Conservation (phyloP, 2,329 filamentous ascomycete species). For the Aureobasidium subglaciale region DNA sequence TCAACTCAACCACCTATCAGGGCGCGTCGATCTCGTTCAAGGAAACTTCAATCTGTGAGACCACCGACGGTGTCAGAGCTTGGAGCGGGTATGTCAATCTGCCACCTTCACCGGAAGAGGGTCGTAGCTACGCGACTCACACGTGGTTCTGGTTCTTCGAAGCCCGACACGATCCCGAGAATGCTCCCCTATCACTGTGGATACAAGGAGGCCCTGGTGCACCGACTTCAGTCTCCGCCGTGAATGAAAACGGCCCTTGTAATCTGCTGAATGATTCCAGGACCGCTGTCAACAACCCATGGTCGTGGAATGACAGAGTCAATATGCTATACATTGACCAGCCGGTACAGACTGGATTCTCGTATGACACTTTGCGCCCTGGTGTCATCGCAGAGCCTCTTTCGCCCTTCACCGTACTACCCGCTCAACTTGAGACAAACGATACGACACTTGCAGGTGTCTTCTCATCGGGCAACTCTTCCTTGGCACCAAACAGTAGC, state of each 20-base stretch:
- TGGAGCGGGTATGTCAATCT: constrained; percentile 31
- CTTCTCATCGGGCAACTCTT: constrained; percentile 18
- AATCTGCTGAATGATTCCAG: constrained; percentile 34
- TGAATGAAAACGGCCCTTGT: constrained; percentile 49
- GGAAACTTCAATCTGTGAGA: constrained; percentile 36
- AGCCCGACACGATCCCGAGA: constrained; percentile 39
- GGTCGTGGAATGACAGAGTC: constrained; percentile 36
- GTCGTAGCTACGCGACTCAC: constrained; percentile 26
- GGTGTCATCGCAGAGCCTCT: constrained; percentile 43
- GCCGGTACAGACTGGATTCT: constrained; percentile 36
- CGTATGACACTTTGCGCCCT: constrained; percentile 47
- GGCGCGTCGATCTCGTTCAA: neutral
- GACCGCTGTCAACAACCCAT: constrained; percentile 39
- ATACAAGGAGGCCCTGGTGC: constrained; percentile 59
- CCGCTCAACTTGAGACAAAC: constrained; percentile 18
- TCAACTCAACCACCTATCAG: neutral
- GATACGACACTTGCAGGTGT: constrained; percentile 21
- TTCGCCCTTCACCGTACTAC: constrained; percentile 15
- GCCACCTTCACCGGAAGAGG: constrained; percentile 8
- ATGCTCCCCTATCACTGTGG: constrained; percentile 51
- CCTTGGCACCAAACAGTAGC: constrained; percentile 30
- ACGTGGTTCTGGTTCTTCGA: constrained; percentile 52
- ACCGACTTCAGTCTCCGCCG: constrained; percentile 57
- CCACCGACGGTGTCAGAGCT: constrained; percentile 41
- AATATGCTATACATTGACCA: constrained; percentile 36